Percentiles rank a stretch among this genome's conserved stretches.
Conservation (phyloP, 1,284 basidiomycete species). For the Athelia sp. region DNA sequence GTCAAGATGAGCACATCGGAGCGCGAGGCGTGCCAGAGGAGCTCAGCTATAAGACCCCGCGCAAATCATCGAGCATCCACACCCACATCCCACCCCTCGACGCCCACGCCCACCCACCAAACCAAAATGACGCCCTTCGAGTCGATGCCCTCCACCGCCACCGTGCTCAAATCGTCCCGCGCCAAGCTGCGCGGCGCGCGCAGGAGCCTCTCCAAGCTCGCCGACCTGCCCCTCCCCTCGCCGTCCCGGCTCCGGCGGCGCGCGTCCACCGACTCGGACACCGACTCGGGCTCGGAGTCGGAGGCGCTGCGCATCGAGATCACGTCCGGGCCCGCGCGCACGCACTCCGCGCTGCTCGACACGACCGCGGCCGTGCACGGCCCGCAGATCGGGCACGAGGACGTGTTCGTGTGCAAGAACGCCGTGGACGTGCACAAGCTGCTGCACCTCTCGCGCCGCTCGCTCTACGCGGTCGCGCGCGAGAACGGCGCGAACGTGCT, state of each 20-base stretch:
- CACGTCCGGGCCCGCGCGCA: slow-evolving; percentile 29
- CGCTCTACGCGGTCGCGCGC: slow-evolving; percentile 24
- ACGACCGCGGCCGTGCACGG: slow-evolving; percentile 20
- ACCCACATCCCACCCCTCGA: too few relatives aligned
- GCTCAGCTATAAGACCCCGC: too few relatives aligned
- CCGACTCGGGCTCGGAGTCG: not conserved
- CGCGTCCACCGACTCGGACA: not conserved
- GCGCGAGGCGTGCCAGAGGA: too few relatives aligned
- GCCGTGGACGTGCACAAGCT: slow-evolving; percentile 29
- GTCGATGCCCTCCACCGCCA: too few relatives aligned
- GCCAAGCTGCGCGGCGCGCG: not conserved
- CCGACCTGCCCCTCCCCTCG: not conserved
- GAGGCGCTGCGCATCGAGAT: slow-evolving; percentile 19
- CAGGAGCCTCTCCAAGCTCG: not conserved
- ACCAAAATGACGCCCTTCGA: too few relatives aligned
- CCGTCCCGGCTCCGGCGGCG: not conserved
- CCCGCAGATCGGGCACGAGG: slow-evolving; percentile 28
- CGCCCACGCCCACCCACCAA: too few relatives aligned
- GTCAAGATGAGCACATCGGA: too few relatives aligned
- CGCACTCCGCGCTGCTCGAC: slow-evolving; percentile 18
- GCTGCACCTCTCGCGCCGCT: slow-evolving; percentile 26
- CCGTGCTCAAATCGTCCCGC: not conserved
- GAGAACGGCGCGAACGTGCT: slow-evolving; percentile 30
- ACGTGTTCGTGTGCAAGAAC: slow-evolving; percentile 28
- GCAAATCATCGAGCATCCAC: too few relatives aligned